phyloP scores from a whole-genome alignment of 352 stramenopile genomes.

The Phytophthora pseudosyringae region DNA sequence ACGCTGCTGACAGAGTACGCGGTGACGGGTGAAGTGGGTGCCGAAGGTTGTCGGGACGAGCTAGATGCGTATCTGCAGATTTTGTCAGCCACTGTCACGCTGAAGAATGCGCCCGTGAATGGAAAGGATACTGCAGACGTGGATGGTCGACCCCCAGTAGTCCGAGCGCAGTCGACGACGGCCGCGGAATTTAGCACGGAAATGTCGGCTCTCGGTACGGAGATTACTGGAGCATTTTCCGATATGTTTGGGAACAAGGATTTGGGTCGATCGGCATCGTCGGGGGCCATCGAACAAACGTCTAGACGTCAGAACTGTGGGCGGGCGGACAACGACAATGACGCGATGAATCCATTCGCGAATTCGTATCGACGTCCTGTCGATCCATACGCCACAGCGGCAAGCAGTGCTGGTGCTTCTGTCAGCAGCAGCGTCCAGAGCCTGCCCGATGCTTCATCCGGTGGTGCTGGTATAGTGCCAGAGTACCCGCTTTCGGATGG shows the following conservation, averaged over 20 bases:
- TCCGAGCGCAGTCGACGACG: slow-evolving; percentile 18
- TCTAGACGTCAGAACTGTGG: slow-evolving; percentile 11
- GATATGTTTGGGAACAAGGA: slow-evolving; percentile 40
- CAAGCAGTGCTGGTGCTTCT: slow-evolving; percentile 28
- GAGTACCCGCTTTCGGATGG: slow-evolving; percentile 30
- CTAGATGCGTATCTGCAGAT: slow-evolving; percentile 71
- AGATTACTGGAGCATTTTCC: slow-evolving; percentile 38
- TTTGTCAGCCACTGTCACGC: slow-evolving; percentile 66
- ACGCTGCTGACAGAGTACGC: slow-evolving; percentile 77
- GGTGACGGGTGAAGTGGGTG: slow-evolving; percentile 62
- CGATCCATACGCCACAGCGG: slow-evolving; percentile 27
- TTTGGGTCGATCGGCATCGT: slow-evolving; percentile 10
- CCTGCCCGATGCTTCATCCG: slow-evolving; percentile 19
- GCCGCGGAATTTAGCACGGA: slow-evolving; percentile 37
- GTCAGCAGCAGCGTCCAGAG: slow-evolving; percentile 30
- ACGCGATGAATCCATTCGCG: slow-evolving; percentile 76
- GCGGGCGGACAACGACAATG: slow-evolving; percentile 48
- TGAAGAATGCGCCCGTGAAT: slow-evolving; percentile 52
- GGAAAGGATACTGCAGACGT: neutral
- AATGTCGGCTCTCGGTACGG: slow-evolving; percentile 34
- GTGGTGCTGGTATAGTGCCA: neutral
- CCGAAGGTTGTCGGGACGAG: slow-evolving; percentile 62
- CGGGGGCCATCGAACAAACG: slow-evolving; percentile 7
- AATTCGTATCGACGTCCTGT: slow-evolving; percentile 51
- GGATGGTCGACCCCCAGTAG: slow-evolving; percentile 11